Percentiles rank a stretch among this genome's conserved stretches.
Conservation (phyloP, 768 basidiomycete species). For the Termitomyces heimii region DNA sequence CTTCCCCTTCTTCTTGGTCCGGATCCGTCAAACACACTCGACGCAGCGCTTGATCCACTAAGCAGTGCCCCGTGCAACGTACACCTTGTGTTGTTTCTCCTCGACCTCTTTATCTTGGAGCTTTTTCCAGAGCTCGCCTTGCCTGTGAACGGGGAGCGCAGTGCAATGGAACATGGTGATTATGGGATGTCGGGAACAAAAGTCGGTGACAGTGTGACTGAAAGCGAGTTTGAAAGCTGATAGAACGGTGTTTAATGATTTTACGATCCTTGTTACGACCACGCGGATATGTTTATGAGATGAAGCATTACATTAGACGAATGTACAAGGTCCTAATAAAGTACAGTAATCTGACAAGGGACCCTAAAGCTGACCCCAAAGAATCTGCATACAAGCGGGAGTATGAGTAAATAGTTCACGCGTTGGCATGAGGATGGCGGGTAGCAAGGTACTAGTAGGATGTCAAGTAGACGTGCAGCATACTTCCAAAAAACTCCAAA, state of each 20-base stretch:
- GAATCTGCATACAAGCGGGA: not conserved
- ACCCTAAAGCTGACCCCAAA: not conserved
- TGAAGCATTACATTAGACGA: not conserved
- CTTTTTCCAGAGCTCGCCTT: conserved; percentile 72
- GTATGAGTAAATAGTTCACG: too few species aligned
- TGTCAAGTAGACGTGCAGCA: too few species aligned
- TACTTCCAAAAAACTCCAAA: not conserved
- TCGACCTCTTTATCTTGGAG: conserved; percentile 66
- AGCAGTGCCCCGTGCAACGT: conserved; percentile 65
- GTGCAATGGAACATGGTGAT: not conserved
- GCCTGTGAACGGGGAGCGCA: conserved; percentile 1
- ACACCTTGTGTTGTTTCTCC: conserved; percentile 66
- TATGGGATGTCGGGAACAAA: not conserved
- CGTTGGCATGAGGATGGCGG: too few species aligned
- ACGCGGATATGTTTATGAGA: not conserved
- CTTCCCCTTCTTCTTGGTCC: conserved; percentile 52
- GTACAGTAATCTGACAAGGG: not conserved
- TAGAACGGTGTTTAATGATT: not conserved
- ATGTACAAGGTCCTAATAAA: not conserved
- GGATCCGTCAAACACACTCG: conserved; percentile 40
- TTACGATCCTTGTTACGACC: not conserved
- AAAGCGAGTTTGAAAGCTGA: not conserved
- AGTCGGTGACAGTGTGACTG: not conserved
- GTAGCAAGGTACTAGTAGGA: not conserved
- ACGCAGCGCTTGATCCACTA: conserved; percentile 54